Base-by-base conservation (phyloP, 1,139 yeast genomes). In the Pichia sp. region DNA sequence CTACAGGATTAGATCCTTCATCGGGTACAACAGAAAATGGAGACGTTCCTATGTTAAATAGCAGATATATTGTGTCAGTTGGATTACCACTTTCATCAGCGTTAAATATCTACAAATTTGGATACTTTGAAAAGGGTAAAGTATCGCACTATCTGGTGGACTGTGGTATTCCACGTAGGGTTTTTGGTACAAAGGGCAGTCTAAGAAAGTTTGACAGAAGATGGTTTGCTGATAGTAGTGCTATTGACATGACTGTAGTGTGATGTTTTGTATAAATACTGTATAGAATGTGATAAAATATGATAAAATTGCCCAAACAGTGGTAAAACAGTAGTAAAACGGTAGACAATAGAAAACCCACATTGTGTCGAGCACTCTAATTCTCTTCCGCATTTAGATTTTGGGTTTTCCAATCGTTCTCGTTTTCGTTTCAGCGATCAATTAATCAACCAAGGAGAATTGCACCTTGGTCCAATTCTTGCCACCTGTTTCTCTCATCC, bases 1-100 rank as follows among this genome's bases (percentile, higher is more conserved):
- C 96, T 3, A 77, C 90, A 0, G 96, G 96, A 8, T 71, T 85
- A 39, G 96, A 88, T 60, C 84, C 94, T 9, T 87, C 95, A 5
- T 81, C 94, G 0, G 96, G 96, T 9, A 73, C 81, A 6, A 53
- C 57, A 6, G 65, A 62, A 27, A 52, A 50, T 23, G 57, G 52
- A n/a, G 34, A 43, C 0, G 56, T 50, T 30, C 55, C 72, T 43
- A 34, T 47, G 8, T 15, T 53, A 6, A 58, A 71, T 24, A 67
- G 80, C 56, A 70, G 68, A 49, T 78, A 80, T 73, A 74, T 87
- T 46, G 74, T 84, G 12, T 82, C 90, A 35, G 69, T 84, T 63
- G 95, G 94, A 1, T 68, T 88, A 56, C 95, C 95, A 3, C 66
- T 85, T 45, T 74, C 79, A 11, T 87, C 94, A 0, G 61, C 85